Evolutionary conservation across 331 rosid species (phyloP), one percentile per base, ranked within the genome.

Genomic region (Prunus yedoensis): DNA sequence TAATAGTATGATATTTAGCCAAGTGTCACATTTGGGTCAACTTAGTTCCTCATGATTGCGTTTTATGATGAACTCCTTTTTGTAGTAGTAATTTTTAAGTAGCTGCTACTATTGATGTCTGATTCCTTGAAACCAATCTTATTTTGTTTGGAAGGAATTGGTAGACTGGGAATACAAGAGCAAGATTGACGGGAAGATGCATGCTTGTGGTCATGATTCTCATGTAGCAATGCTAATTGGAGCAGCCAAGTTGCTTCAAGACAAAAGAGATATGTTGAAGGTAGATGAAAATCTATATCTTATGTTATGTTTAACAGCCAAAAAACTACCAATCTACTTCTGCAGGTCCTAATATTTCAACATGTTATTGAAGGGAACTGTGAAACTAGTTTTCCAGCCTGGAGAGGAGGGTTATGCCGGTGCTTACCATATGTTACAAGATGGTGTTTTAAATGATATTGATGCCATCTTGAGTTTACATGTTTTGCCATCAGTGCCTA

Each of bases 161-260:
- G 85, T 84, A 63, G 85, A 84, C 59, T 84, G 85, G 88, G 83
- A 84, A 17, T 71, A 65, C 81, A 81, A 78, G 76, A 84, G 88
- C 81, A 81, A 81, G 76, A 61, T 78, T 57, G 74, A 84, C 21
- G 88, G 85, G 51, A 84, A 84, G 67, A 84, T 78, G 88, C 85
- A 84, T 57, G 85, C 88, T 45, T 81, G 81, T 56, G 88, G 88
- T n/a, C 88, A 84, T 54, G 88, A 84, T 78, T 58, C 88, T 63
- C 88, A 84, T 52, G 88, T 84, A 16, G 85, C 88, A 38, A 84
- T 84, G 88, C 79, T 84, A 50, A 71, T 84, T 21, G 88, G 88
- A 71, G 85, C 88, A 74, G 88, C 88, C 43, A 84, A 79, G 78
- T 66, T 84, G 64, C 85, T 80, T 49, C 88, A 81, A 52, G 50